phyloP scores from a whole-genome alignment of 441 rosid species.

The Sinapis alba region DNA sequence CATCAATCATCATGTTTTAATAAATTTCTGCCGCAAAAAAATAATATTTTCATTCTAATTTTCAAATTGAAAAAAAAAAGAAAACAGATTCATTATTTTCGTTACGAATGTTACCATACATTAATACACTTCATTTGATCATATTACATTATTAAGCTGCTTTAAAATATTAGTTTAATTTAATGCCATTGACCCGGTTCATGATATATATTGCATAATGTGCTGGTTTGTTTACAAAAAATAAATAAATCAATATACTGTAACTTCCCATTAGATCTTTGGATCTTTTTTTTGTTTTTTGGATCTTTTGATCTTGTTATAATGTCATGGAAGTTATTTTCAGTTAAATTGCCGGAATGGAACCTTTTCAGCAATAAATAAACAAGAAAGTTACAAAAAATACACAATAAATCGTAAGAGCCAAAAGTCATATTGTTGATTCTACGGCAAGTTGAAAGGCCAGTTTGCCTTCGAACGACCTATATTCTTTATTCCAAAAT shows the following conservation, averaged over 20 bases:
- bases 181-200: too few species aligned
- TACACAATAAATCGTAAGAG: constrained; percentile 17
- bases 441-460: constrained; percentile 40
- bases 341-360: neutral
- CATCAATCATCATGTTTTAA: constrained; percentile 11
- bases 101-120: neutral
- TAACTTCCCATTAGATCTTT: neutral
- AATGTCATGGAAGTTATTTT: neutral
- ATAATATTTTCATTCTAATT: neutral
- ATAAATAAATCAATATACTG: neutral
- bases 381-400: neutral
- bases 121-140: neutral
- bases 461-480: constrained; percentile 33
- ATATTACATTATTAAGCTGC: neutral
- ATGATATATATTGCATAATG: neutral
- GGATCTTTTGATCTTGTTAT: too few species aligned
- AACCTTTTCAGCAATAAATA: constrained; percentile 1
- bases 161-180: neutral
- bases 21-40: neutral
- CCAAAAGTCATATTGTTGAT: constrained; percentile 35
- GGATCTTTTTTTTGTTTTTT: neutral
- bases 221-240: neutral
- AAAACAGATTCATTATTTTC: neutral
- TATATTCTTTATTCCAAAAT: neutral
- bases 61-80: neutral